Conservation (phyloP, 345 rosid genomes). For the Melaleuca quinquenervia region DNA sequence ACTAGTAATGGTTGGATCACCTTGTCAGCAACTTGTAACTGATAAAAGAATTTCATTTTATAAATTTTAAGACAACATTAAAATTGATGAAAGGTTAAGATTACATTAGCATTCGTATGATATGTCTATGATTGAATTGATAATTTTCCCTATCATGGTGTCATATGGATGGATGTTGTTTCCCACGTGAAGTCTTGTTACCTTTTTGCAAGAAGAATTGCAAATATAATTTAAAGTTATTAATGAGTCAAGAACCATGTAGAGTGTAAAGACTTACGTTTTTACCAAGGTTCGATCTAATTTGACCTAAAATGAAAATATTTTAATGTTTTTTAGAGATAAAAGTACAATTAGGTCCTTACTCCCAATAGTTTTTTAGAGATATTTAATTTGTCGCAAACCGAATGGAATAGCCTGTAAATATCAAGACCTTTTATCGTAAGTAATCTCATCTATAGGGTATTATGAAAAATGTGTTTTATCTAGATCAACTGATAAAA, state of each 20-base stretch:
- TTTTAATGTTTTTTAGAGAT: no score
- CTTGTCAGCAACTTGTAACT: no score
- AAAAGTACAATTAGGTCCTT: not conserved
- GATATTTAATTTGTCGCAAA: not conserved
- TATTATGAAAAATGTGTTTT: not conserved
- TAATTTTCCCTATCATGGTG: not conserved
- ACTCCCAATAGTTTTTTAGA: not conserved
- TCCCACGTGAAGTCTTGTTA: not conserved
- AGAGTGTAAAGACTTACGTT: not conserved
- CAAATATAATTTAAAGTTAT: not conserved
- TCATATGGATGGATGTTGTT: not conserved
- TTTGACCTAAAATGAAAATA: no score
- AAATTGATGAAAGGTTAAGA: not conserved
- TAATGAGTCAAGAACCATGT: not conserved
- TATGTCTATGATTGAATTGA: not conserved
- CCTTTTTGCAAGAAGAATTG: not conserved
- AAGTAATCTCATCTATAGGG: not conserved
- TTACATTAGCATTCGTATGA: not conserved
- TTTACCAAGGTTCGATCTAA: not conserved
- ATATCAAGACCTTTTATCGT: no score
- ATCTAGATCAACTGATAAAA: not conserved
- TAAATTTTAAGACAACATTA: no score
- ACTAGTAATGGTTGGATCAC: no score
- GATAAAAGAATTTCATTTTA: no score
- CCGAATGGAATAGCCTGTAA: not conserved